Conservation (phyloP, 1,284 basidiomycete genomes). For the Rhodotorula sp. region DNA sequence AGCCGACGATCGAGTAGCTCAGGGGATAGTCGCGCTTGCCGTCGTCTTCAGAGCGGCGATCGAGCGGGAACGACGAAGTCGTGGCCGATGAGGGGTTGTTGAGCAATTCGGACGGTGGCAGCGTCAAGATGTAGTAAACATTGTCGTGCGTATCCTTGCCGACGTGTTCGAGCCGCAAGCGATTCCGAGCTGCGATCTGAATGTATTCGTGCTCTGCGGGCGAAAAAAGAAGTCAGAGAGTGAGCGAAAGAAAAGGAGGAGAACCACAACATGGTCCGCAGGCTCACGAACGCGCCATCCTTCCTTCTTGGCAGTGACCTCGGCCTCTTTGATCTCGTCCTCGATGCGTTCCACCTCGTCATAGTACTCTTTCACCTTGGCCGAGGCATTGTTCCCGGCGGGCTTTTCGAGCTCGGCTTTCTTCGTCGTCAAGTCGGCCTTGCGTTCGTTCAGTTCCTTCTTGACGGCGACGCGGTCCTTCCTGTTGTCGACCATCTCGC, state of each 20-base stretch:
- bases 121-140: slow-evolving; percentile 18
- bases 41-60: slow-evolving; percentile 6
- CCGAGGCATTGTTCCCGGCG: slow-evolving; percentile 6
- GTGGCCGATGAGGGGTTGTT: neutral
- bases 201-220: slow-evolving; percentile 18
- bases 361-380: slow-evolving; percentile 21
- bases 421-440: neutral
- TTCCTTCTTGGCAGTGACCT: neutral
- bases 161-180: slow-evolving; percentile 6
- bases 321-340: slow-evolving; percentile 11
- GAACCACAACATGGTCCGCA: neutral
- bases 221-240: too few species aligned
- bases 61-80: slow-evolving; percentile 15
- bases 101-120: slow-evolving; percentile 8
- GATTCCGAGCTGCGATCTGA: neutral
- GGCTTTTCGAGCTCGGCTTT: slow-evolving; percentile 18
- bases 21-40: slow-evolving; percentile 18
- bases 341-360: slow-evolving; percentile 7
- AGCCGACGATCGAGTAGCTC: slow-evolving; percentile 9
- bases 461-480: slow-evolving; percentile 1
- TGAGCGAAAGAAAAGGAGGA: neutral
- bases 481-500: neutral
- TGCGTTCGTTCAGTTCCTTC: slow-evolving; percentile 5
- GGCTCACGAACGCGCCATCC: slow-evolving; percentile 11
- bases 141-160: slow-evolving; percentile 13